phyloP scores from a whole-genome alignment of 768 basidiomycete genomes.

The Boletellus emodensis region DNA sequence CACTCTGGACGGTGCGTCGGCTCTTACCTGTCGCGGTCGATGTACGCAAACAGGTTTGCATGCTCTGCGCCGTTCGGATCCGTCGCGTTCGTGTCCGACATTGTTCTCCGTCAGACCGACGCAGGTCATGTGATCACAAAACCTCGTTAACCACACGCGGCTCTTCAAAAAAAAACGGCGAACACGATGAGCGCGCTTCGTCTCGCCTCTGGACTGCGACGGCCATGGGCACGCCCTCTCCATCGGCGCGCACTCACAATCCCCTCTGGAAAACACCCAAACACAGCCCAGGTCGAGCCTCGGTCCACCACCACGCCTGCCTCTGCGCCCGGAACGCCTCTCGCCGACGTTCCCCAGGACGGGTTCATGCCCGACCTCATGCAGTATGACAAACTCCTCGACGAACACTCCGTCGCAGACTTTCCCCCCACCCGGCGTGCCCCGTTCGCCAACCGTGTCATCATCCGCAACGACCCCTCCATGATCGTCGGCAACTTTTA shows the following conservation, averaged over 20 bases:
- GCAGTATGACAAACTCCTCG: slow-evolving; percentile 57
- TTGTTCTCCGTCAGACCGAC: background rate
- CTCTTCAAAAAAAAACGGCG: background rate
- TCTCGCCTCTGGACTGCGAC: slow-evolving; percentile 11
- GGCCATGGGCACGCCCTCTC: slow-evolving; percentile 3
- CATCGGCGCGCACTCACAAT: slow-evolving; percentile 5
- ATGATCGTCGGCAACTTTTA: slow-evolving; percentile 46
- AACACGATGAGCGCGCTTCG: slow-evolving; percentile 26
- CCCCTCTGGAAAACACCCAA: slow-evolving; percentile 3
- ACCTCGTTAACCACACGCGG: slow-evolving; percentile 17
- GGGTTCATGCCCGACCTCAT: slow-evolving; percentile 56
- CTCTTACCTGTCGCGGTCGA: slow-evolving; percentile 64
- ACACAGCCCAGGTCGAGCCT: slow-evolving; percentile 4
- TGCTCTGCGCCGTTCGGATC: slow-evolving; percentile 41
- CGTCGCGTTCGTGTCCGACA: background rate
- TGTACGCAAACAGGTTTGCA: slow-evolving; percentile 54
- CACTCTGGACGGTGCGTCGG: background rate
- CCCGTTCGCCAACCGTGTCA: slow-evolving; percentile 58
- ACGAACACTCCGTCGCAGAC: slow-evolving; percentile 52
- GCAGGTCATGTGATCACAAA: no score
- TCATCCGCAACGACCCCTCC: slow-evolving; percentile 68
- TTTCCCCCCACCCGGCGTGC: slow-evolving; percentile 50
- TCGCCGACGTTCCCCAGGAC: slow-evolving; percentile 22
- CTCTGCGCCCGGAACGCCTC: slow-evolving; percentile 11
- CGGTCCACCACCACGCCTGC: slow-evolving; percentile 2